phyloP scores from a whole-genome alignment of 2,329 filamentous ascomycete species.

The Pseudofabraea citricarpa region DNA sequence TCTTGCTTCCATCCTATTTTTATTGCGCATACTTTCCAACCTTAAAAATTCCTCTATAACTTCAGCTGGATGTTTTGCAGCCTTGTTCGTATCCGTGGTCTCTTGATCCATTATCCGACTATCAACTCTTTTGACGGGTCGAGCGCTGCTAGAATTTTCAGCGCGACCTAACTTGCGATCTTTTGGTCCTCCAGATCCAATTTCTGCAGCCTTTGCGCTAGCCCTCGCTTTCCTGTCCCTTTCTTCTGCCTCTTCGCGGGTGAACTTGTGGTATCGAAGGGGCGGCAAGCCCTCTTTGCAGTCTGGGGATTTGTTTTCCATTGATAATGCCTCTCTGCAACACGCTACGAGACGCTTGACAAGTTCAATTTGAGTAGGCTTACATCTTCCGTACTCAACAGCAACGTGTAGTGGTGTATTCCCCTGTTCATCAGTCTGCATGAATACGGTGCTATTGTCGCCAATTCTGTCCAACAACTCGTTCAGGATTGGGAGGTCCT shows the following conservation, averaged over 20 bases:
- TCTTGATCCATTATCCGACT: neutral
- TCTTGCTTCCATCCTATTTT: too few relatives aligned
- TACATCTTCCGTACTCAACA: slow-evolving; percentile 11
- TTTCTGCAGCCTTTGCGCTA: neutral
- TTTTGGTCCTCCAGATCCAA: neutral
- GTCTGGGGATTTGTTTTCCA: slow-evolving; percentile 3
- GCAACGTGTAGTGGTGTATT: slow-evolving; percentile 12
- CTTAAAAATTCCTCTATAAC: too few relatives aligned
- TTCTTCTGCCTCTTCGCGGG: slow-evolving; percentile 1
- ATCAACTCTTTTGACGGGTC: neutral
- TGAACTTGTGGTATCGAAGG: slow-evolving; percentile 10
- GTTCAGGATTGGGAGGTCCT: slow-evolving; percentile 3
- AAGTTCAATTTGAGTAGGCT: slow-evolving; percentile 8
- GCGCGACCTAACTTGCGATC: neutral
- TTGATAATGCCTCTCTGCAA: slow-evolving; percentile 8
- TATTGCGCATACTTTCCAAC: neutral
- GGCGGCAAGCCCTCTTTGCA: slow-evolving; percentile 6
- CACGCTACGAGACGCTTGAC: slow-evolving; percentile 9
- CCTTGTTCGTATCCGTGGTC: neutral
- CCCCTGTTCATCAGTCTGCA: slow-evolving; percentile 8
- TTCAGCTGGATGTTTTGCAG: neutral
- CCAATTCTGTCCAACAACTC: slow-evolving; percentile 6
- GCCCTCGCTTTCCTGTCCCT: slow-evolving; percentile 3
- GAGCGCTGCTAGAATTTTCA: neutral
- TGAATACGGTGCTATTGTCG: slow-evolving; percentile 7